Evolutionary conservation across 768 basidiomycete genomes (phyloP).

Genomic region (Mycena galopus): DNA sequence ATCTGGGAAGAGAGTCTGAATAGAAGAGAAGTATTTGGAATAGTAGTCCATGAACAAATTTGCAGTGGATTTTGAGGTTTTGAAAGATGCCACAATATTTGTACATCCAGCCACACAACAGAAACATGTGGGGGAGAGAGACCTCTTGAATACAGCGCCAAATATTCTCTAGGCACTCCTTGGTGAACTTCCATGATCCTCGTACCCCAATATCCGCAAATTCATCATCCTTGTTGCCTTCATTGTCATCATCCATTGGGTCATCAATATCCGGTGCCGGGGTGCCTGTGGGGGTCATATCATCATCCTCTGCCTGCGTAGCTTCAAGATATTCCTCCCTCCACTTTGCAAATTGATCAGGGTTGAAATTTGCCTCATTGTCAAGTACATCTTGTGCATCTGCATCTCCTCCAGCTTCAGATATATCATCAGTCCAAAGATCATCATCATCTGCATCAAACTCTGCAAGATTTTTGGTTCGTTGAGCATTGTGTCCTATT

Average conservation of each 20-base stretch:
- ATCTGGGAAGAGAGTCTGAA: slow-evolving; percentile 20
- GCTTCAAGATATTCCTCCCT: background rate
- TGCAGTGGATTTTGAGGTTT: slow-evolving; percentile 30
- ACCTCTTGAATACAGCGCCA: too few relatives aligned
- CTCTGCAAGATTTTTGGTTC: background rate
- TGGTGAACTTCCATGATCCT: too few relatives aligned
- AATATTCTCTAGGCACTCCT: too few relatives aligned
- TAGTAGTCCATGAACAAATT: slow-evolving; percentile 24
- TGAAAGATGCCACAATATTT: slow-evolving; percentile 35
- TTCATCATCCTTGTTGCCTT: background rate
- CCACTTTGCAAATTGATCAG: background rate
- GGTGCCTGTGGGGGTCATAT: background rate
- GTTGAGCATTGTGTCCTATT: background rate
- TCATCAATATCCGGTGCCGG: slow-evolving; percentile 3
- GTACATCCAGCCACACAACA: slow-evolving; percentile 30
- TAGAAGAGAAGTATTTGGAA: slow-evolving; percentile 21
- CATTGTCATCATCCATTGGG: slow-evolving; percentile 11
- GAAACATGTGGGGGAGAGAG: too few relatives aligned
- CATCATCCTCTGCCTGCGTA: slow-evolving; percentile 4
- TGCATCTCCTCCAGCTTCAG: background rate
- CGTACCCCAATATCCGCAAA: too few relatives aligned
- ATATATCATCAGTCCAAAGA: background rate
- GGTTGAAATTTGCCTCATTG: background rate
- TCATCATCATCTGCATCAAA: slow-evolving; percentile 1
- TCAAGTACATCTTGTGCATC: slow-evolving; percentile 4